Conservation (phyloP, 805 yeast genomes). For the Saccharomyces cerevisiae region DNA sequence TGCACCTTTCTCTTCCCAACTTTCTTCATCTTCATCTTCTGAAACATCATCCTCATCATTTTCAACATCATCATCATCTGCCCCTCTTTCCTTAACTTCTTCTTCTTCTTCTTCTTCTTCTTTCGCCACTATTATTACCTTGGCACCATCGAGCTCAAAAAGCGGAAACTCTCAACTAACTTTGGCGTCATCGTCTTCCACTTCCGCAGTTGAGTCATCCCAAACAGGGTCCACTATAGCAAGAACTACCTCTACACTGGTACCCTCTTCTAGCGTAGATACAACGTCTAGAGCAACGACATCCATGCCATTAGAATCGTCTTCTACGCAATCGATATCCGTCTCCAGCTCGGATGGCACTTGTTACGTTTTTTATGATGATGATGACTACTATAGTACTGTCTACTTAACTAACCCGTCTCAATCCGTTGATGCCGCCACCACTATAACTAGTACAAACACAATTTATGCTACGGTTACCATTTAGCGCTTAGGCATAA, state of each 20-base stretch:
- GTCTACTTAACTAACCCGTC: constrained; percentile 21
- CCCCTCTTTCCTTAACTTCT: constrained; percentile 2
- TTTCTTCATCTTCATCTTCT: constrained; percentile 3
- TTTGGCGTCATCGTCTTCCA: constrained; percentile 1
- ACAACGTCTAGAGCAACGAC: constrained; percentile 4
- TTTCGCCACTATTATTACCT: constrained; percentile 2
- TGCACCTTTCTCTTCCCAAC: background rate
- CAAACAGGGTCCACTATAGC: constrained; percentile 6
- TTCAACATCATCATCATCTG: constrained; percentile 1
- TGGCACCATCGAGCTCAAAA: background rate
- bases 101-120: constrained; percentile 5
- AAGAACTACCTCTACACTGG: constrained; percentile 7
- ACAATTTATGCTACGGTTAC: constrained; percentile 20
- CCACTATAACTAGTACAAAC: constrained; percentile 28
- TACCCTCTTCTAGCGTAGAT: constrained; percentile 3
- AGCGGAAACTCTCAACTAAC: background rate
- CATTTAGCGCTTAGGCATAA: background rate
- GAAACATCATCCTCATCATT: background rate
- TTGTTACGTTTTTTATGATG: constrained; percentile 21
- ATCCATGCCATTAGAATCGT: constrained; percentile 1
- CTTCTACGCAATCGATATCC: constrained; percentile 7
- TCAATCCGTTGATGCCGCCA: constrained; percentile 29
- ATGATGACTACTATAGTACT: constrained; percentile 27
- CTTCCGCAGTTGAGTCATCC: constrained; percentile 3
- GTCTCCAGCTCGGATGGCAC: constrained; percentile 15